Base-by-base conservation (phyloP, 495 filamentous ascomycete species). In the Hypoxylon subgilvum region DNA sequence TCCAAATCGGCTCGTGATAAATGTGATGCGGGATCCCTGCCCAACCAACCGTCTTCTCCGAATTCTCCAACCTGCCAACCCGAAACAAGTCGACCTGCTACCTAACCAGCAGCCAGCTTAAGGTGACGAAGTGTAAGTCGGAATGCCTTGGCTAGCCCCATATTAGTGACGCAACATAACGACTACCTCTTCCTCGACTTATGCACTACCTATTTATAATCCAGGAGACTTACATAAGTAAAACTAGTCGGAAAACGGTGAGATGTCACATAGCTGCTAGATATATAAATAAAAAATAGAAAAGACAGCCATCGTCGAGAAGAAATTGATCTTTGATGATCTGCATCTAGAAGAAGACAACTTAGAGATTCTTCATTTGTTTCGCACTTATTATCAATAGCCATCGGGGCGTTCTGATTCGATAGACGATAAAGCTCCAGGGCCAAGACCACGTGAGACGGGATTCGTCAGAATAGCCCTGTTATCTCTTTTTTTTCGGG, bases 1-100 rank as follows among this genome's bases (percentile, higher is more conserved):
- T 43, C 27, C 22, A 53, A 58, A 30, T 45, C 13, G 46, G 60
- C 60, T 53, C 53, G 53, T 63, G 60, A 63, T 63, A 58, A 57
- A 44, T 58, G 12, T 18, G 25, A 52, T 52, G 35, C n/a, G n/a
- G n/a, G n/a, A n/a, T n/a, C n/a, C n/a, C n/a, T n/a, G n/a, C 23
- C 23, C 22, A 41, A 31, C 45, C 32, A 36, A 27, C 21, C n/a
- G n/a, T 34, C n/a, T 10, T 34, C n/a, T 12, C 31, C n/a, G 31
- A 34, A 13, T 18, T 13, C 21, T 6, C 40, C 40, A 43, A 21
- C 50, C 23, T 8, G 23, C 23, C 57, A 50, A 61, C 44, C 8
- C 41, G 5, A n/a, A n/a, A n/a, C n/a, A n/a, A 40, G 31, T 57
- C 44, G 32, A 45, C 40, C 40, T 47, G 9, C n/a, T 47, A 1